A percentile compares a stretch with the other conserved stretches of the same genome.
These are phyloP conservation scores for Pseudonectria buxi DNA, from an alignment of 2,329 filamentous ascomycete genomes.

Conservation along the genomic window DNA sequence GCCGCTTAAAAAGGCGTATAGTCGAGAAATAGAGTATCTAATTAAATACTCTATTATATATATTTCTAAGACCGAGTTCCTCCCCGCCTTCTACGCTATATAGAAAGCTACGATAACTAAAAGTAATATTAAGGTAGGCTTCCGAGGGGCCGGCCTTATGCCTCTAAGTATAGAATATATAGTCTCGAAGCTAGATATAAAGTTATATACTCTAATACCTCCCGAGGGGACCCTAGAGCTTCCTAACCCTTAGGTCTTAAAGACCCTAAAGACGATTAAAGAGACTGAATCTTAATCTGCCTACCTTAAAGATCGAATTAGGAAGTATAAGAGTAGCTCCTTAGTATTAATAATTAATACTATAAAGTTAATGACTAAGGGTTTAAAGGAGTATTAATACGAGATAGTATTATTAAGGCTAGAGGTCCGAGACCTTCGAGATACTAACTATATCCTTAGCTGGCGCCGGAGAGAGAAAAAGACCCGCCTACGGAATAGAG, in stretches of 20 bases:
- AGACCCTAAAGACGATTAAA: conserved; percentile 1
- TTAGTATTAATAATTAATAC: conserved; percentile 1
- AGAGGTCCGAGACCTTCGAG: conserved; percentile 1
- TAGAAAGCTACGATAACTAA: conserved; percentile 19
- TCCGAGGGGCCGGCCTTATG: conserved; percentile 26
- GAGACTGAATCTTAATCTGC: conserved; percentile 1
- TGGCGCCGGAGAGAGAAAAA: conserved; percentile 2
- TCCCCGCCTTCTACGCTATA: conserved; percentile 20
- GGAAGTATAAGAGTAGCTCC: conserved; percentile 3
- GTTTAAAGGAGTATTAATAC: neutral
- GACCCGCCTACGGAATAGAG: neutral
- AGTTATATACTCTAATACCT: too few species aligned
- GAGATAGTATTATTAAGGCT: conserved; percentile 2
- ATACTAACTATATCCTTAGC: conserved; percentile 4
- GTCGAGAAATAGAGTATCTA: conserved; percentile 22
- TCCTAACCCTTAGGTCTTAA: too few species aligned
- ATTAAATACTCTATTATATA: conserved; percentile 22
- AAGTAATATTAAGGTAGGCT: conserved; percentile 23
- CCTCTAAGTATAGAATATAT: conserved; percentile 25
- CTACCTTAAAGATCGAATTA: conserved; percentile 3
- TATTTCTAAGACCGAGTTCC: conserved; percentile 23
- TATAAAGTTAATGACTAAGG: conserved; percentile 2
- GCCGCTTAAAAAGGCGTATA: conserved; percentile 27
- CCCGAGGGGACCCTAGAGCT: too few species aligned
- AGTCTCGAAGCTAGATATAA: conserved; percentile 26